Base-by-base conservation (phyloP, 2,329 filamentous ascomycete genomes). In the Xylaria sp. region DNA sequence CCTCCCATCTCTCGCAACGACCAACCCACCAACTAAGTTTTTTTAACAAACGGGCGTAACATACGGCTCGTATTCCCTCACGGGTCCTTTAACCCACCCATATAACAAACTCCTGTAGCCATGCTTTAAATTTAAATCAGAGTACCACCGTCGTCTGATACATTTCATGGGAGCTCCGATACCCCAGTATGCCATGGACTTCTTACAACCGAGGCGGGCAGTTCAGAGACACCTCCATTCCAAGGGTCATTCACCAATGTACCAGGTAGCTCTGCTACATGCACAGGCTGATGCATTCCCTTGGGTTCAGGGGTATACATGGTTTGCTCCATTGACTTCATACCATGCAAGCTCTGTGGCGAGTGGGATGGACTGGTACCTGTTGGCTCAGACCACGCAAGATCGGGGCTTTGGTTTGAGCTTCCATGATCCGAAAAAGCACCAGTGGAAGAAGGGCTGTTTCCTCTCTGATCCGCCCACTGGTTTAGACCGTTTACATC, bases 211-310 rank as follows among this genome's bases (percentile, higher is more conserved):
- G 71, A 62, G 12, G 61, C 71, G 10, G 69, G 64, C 47, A 72
- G 58, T 58, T 71, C 71, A 37, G 69, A 61, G 5, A 69, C 29
- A 3, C 71, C 71, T 2, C 69, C 62, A 13, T 69, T 61, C 71
- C 71, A 72, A n/a, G 69, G 66, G 37, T 71, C 69, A 12, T 53
- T 44, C 55, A 70, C 53, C 51, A 65, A 55, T 1, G 68, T 67
- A 25, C 68, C 71, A 2, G 71, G 69, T 16, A 72, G 51, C 32
- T 72, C 71, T 1, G 59, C 68, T 6, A 69, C 44, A 5, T 53
- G 16, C 8, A 32, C 47, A 3, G 58, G 29, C 23, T 70, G 68
- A 0, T 57, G 54, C 18, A 51, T 35, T 9, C 25, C 12, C 57
- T 72, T 72, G 8, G 54, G 9, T 16, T 66, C 65, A 18, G 27